Percentiles rank a stretch among this genome's conserved stretches.
Evolutionary conservation across 2,329 filamentous ascomycete genomes (phyloP).

Genomic region (Gnomoniopsis smithogilvyi): DNA sequence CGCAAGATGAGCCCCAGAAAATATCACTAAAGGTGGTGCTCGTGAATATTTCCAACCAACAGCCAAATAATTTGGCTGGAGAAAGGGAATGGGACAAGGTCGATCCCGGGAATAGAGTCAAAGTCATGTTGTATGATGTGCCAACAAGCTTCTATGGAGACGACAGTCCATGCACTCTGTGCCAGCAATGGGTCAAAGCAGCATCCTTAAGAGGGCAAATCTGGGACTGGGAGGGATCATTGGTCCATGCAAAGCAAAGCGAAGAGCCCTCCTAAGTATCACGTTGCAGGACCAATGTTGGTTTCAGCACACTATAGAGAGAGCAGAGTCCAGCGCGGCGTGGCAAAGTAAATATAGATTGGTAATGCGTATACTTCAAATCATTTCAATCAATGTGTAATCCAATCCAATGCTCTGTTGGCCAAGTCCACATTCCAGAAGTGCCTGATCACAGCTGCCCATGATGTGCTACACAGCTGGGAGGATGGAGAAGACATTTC

Average conservation of each 20-base stretch:
- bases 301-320: no score
- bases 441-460: no score
- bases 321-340: no score
- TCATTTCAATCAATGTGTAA: no score
- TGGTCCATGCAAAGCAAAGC: background rate
- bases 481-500: no score
- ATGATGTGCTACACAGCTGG: no score
- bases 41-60: conserved; percentile 26
- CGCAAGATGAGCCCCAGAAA: conserved; percentile 17
- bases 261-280: no score
- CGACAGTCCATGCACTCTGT: conserved; percentile 32
- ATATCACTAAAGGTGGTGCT: conserved; percentile 29
- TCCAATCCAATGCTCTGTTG: no score
- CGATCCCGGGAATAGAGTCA: conserved; percentile 34
- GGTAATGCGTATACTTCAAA: no score
- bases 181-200: conserved; percentile 38
- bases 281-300: no score
- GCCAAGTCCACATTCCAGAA: no score
- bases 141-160: conserved; percentile 37
- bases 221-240: conserved; percentile 29
- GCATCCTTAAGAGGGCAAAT: conserved; percentile 38
- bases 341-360: no score
- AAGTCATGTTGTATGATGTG: conserved; percentile 36
- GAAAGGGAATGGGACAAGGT: conserved; percentile 28
- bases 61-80: conserved; percentile 22